phyloP scores from a whole-genome alignment of 139 green algal genomes.

The Chlorella sorokiniana region DNA sequence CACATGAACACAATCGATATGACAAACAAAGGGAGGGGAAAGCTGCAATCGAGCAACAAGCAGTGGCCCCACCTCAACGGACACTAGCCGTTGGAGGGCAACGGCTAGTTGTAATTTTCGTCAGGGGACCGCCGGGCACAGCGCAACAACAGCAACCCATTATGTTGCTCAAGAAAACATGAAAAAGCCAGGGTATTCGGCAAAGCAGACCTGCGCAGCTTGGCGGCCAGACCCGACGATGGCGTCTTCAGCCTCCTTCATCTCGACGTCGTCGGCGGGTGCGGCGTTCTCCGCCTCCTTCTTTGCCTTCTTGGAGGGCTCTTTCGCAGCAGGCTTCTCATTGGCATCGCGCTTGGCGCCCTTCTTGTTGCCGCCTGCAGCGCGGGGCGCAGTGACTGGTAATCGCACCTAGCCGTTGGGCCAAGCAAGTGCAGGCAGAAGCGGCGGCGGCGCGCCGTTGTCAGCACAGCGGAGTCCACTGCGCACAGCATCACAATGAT shows the following conservation, averaged over 20 bases:
- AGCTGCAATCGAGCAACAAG: too few species aligned
- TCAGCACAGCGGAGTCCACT: not conserved
- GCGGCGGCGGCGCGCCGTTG: not conserved
- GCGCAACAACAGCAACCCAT: too few species aligned
- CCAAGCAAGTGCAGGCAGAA: not conserved
- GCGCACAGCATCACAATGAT: not conserved
- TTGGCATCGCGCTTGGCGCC: constrained; percentile 19
- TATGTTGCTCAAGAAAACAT: too few species aligned
- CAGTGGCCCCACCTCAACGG: too few species aligned
- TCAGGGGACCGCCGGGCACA: too few species aligned
- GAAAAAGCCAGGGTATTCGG: too few species aligned
- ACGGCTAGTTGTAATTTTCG: too few species aligned
- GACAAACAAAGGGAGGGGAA: not conserved
- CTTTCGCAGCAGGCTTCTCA: constrained; percentile 30
- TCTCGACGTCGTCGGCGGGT: constrained; percentile 2
- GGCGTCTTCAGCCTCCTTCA: constrained; percentile 13
- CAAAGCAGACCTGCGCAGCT: constrained; percentile 43
- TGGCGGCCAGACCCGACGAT: constrained; percentile 54
- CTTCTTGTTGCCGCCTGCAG: constrained; percentile 33
- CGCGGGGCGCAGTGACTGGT: not conserved
- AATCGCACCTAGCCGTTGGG: not conserved
- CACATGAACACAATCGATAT: not conserved
- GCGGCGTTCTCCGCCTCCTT: constrained; percentile 9
- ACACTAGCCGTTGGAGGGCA: constrained; percentile 9
- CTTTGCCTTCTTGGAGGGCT: constrained; percentile 36